Base-by-base conservation (phyloP, 1,284 basidiomycete genomes). In the Malassezia pachydermatis region DNA sequence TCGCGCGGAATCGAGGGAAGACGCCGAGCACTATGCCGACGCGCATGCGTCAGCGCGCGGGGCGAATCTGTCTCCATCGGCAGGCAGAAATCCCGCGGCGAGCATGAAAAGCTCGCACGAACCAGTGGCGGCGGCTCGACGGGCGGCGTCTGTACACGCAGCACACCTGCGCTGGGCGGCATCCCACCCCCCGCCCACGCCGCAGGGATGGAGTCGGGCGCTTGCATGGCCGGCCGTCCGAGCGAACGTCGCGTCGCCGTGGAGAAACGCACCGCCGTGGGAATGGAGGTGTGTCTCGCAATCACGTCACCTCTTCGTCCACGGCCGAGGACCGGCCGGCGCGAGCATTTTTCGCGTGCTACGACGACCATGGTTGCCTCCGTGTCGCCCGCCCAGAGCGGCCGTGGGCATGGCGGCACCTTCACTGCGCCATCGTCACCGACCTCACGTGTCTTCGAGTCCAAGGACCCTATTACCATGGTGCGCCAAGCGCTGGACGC, bases 401-500 rank as follows among this genome's bases (percentile, higher is more conserved):
- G 16, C 23, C 24, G 23, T 14, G 23, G 13, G 6, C 24, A n/a
- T 14, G 13, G 7, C 39, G 27, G 25, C 39, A 16, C 17, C 39
- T 16, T 28, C 8, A 13, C 14, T 34, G 33, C 33, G 33, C 33
- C 33, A 16, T 17, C 33, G n/a, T n/a, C n/a, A n/a, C n/a, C n/a
- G n/a, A n/a, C n/a, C n/a, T n/a, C n/a, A 39, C 17, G 37, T 16
- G 20, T 10, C 11, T n/a, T 39, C 14, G 39, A 41, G 3, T 13
- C 30, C 7, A 40, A 29, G 13, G 51, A 48, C 27, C 41, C 45
- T 19, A 45, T 54, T 4, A 48, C 33, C 22, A 28, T 41, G 2
- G 62, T 65, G 29, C 60, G 62, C 4, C 41, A 57, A 8, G 62
- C 62, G 14, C 58, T 65, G 29, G 62, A 55, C 44, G 58, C 57